Evolutionary conservation across 2,329 filamentous ascomycete species (phyloP).

Genomic region (Verticillium isaacii): DNA sequence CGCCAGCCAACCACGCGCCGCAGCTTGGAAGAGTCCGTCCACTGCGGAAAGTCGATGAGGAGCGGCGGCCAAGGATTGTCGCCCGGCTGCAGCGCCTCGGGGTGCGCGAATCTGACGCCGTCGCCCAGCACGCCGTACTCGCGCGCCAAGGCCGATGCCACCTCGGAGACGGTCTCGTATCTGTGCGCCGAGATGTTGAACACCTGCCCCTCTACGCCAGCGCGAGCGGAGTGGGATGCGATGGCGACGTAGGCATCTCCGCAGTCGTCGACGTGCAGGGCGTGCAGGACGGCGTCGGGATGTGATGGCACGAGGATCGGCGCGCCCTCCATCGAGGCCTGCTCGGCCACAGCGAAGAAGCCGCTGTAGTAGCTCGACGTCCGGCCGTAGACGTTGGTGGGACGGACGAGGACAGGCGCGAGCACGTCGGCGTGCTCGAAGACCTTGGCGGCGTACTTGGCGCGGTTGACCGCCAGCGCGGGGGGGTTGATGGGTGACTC

Average conservation of each 20-base stretch:
- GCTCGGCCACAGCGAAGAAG: constrained; percentile 29
- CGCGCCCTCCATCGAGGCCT: constrained; percentile 1
- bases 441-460: constrained; percentile 24
- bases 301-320: constrained; percentile 26
- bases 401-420: constrained; percentile 36
- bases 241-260: constrained; percentile 41
- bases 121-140: constrained; percentile 31
- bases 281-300: constrained; percentile 36
- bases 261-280: constrained; percentile 44
- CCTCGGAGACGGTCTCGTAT: constrained; percentile 38
- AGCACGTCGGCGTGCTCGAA: constrained; percentile 33
- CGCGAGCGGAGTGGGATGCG: constrained; percentile 27
- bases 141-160: constrained; percentile 29
- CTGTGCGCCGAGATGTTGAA: constrained; percentile 40
- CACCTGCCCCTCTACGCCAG: constrained; percentile 27
- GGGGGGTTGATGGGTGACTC: constrained; percentile 28
- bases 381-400: constrained; percentile 42
- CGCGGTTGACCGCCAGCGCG: constrained; percentile 22
- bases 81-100: constrained; percentile 8
- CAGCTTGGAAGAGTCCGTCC: constrained; percentile 37
- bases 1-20: constrained; percentile 33
- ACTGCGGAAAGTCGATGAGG: constrained; percentile 33
- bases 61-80: constrained; percentile 12
- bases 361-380: constrained; percentile 38
- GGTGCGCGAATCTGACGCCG: constrained; percentile 14